These are phyloP conservation scores for Flaveria robusta DNA, from an alignment of 129 eudicot genomes.

Conservation along the genomic window DNA sequence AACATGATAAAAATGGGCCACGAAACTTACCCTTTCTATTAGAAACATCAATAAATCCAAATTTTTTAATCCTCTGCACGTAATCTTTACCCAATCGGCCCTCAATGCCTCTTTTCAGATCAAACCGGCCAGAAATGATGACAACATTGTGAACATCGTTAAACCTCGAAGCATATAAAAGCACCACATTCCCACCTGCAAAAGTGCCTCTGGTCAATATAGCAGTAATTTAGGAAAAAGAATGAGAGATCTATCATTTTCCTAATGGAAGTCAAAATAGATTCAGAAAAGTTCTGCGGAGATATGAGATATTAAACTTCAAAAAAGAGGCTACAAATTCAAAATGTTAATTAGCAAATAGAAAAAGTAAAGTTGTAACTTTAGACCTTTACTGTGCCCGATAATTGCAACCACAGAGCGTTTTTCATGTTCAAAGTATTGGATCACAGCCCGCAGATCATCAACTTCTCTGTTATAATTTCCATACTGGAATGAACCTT, in stretches of 20 bases:
- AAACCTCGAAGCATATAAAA: constrained; percentile 59
- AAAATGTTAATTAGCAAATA: background rate
- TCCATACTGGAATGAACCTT: constrained; percentile 83
- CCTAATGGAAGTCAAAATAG: background rate
- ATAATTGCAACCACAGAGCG: constrained; percentile 48
- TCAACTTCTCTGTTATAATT: constrained; percentile 81
- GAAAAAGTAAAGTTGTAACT: background rate
- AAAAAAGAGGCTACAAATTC: background rate
- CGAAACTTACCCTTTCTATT: constrained; percentile 48
- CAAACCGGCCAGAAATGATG: constrained; percentile 71
- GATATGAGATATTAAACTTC: too few relatives aligned
- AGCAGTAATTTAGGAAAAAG: background rate
- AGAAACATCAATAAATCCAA: constrained; percentile 59
- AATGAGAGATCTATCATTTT: too few relatives aligned
- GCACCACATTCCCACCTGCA: constrained; percentile 81
- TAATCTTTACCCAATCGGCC: constrained; percentile 74
- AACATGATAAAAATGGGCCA: background rate
- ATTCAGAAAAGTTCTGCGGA: background rate
- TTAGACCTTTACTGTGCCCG: constrained; percentile 86
- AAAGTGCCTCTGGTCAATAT: constrained; percentile 13
- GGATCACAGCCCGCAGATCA: constrained; percentile 62
- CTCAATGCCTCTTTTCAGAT: constrained; percentile 62
- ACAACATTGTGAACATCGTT: constrained; percentile 54
- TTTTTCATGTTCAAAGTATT: constrained; percentile 45
- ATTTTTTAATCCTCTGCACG: constrained; percentile 43